A percentile compares a stretch with the other conserved stretches of the same genome.
phyloP scores from a whole-genome alignment of 352 stramenopile species.

The Phytopythium cucurbitacearum region DNA sequence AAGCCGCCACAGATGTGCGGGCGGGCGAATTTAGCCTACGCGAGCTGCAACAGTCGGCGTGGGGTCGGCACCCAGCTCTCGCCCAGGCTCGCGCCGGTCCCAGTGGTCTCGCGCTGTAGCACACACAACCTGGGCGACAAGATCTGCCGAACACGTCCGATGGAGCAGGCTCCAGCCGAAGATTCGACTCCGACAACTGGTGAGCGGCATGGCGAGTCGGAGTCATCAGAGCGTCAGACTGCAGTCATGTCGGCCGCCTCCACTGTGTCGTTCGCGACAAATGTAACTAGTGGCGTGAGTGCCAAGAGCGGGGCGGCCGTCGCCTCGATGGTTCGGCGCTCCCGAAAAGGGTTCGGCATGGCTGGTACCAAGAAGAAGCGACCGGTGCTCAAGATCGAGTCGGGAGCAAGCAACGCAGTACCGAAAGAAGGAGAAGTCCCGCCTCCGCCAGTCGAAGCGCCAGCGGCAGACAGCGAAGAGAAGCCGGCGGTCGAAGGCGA shows the following conservation, averaged over 20 bases:
- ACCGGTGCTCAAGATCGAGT: constrained; percentile 21
- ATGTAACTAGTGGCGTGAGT: not conserved
- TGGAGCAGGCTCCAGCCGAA: too few species aligned
- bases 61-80: too few species aligned
- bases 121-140: too few species aligned
- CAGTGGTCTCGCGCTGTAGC: too few species aligned
- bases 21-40: too few species aligned
- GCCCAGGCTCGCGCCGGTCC: too few species aligned
- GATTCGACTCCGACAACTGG: too few species aligned
- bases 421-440: not conserved
- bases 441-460: not conserved
- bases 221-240: too few species aligned
- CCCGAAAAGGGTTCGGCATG: constrained; percentile 3
- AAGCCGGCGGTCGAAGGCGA: constrained; percentile 10
- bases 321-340: constrained; percentile 1
- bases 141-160: too few species aligned
- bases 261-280: not conserved
- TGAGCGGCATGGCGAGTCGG: too few species aligned
- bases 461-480: not conserved
- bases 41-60: too few species aligned
- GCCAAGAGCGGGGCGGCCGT: not conserved
- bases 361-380: constrained; percentile 1
- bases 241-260: not conserved
- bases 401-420: constrained; percentile 9
- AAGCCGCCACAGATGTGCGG: too few species aligned